Evolutionary conservation across 768 basidiomycete genomes (phyloP), one percentile per base, ranked within the genome.

Genomic region (Mycena kentingensis): DNA sequence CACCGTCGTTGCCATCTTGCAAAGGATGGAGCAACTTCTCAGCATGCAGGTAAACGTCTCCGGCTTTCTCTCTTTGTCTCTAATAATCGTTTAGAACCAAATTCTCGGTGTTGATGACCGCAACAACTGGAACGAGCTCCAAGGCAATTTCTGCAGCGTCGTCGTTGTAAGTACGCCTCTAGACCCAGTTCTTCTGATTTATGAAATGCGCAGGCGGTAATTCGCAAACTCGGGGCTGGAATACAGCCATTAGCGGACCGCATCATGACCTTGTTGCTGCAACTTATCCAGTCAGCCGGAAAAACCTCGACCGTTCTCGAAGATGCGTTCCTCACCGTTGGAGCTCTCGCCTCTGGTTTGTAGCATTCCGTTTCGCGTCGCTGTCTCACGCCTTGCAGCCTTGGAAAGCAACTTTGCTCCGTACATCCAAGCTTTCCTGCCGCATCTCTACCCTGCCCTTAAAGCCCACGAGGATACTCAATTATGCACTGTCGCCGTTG

Each of bases 61-160:
- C 16, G 57, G 54, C 31, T 28, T 5, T 36, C 15, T 35, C 32
- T 18, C 51, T 46, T 11, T 38, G 22, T 22, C 26, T 25, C 1
- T 18, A 36, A 35, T 27, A 7, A 36, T 44, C 21, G 55, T 31
- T 13, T 62, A 95, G 84, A 92, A 90, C 68, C 95, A 98, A 73
- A 88, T 98, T 51, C 77, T 99, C 32, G 97, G 97, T 37, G 77
- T 86, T 16, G 97, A 99, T 70, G 97, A 99, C 65, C 86, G 92
- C 57, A 95, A 94, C 71, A 99, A 97, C 75, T 97, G 96, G 94
- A 97, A 97, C 65, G 96, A 99, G 67, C 78, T 99, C 22, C 95
- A 97, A 68, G 88, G 92, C 72, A 97, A 96, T 73, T 80, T 98
- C 61, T 97, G 94, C 68, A 85, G 88, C 59, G 90, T 97, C 41